Conservation (phyloP, 2,329 filamentous ascomycete species). For the Calonectria hongkongensis region DNA sequence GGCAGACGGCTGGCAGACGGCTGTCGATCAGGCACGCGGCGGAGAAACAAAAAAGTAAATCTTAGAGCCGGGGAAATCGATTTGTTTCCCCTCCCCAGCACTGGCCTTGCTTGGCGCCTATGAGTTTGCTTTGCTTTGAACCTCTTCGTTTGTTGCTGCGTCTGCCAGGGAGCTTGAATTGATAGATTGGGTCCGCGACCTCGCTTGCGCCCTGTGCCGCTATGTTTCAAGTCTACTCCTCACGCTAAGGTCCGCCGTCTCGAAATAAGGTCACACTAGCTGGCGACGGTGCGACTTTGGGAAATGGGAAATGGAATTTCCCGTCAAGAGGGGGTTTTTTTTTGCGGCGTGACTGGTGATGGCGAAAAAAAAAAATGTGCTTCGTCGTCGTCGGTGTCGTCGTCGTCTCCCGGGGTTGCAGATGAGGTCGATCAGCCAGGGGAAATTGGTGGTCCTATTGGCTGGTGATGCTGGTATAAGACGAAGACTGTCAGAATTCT, state of each 20-base stretch:
- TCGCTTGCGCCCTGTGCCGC: not conserved
- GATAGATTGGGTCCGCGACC: not conserved
- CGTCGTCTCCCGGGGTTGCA: too few relatives aligned
- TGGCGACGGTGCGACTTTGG: not conserved
- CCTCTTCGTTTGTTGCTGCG: not conserved
- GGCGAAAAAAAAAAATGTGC: not conserved
- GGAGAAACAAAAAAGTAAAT: not conserved
- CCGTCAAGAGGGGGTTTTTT: not conserved
- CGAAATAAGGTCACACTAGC: not conserved
- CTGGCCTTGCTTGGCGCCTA: not conserved
- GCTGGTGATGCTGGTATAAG: not conserved
- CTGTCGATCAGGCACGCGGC: constrained; percentile 1
- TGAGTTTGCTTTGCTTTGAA: not conserved
- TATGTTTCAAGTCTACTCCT: constrained; percentile 18
- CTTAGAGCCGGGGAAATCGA: not conserved
- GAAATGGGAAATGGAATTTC: too few relatives aligned
- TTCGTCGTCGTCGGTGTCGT: not conserved
- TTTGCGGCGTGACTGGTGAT: not conserved
- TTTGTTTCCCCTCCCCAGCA: not conserved
- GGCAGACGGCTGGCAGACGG: constrained; percentile 14
- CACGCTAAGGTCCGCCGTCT: not conserved
- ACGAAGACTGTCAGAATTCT: constrained; percentile 13
- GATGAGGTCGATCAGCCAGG: not conserved
- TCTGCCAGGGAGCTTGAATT: not conserved
- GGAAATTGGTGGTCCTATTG: constrained; percentile 12